Base-by-base conservation (phyloP, 2,329 filamentous ascomycete genomes). In the Neocucurbitaria cava region DNA sequence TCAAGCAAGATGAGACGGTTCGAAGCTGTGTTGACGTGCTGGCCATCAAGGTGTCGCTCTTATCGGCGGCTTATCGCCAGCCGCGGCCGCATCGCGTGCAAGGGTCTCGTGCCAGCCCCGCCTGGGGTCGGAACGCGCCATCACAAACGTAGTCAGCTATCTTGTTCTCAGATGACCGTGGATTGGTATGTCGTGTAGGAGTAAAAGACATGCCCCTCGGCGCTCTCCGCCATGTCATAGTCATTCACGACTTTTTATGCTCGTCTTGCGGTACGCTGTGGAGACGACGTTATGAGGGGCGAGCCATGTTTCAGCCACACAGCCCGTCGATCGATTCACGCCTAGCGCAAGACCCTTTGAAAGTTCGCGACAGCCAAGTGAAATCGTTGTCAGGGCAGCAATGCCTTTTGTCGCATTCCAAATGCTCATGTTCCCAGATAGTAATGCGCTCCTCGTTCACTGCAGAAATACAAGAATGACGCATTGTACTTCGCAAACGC, bases 51-150 rank as follows among this genome's bases (percentile, higher is more conserved):
- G 59, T 62, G 46, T 54, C 40, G 39, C 26, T 28, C 46, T 57
- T 64, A 62, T 62, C 59, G 53, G 56, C 50, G n/a, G 51, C 55
- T 64, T 64, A 64, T 64, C 61, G 47, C 40, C 20, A 40, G 45
- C 3, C 24, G 13, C 33, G 24, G 20, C 33, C 18, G 15, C 45
- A 40, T 46, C 59, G 56, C 59, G 59, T 64, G 61, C 59, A 58
- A 31, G 56, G 49, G 52, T 52, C 61, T 36, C 61, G 58, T 62
- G 59, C 56, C 55, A 55, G 46, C 45, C 50, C 60, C 46, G 50
- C 48, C 38, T 7, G 15, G 50, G 52, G 50, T 47, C 58, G 54
- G 49, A 39, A 33, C 39, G 45, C 28, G 41, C 15, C 38, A 7
- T 26, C 24, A 5, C 9, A n/a, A n/a, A n/a, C n/a, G n/a, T n/a